phyloP scores from a whole-genome alignment of 148 eudicot genomes.

The Amaranthus cruentus region DNA sequence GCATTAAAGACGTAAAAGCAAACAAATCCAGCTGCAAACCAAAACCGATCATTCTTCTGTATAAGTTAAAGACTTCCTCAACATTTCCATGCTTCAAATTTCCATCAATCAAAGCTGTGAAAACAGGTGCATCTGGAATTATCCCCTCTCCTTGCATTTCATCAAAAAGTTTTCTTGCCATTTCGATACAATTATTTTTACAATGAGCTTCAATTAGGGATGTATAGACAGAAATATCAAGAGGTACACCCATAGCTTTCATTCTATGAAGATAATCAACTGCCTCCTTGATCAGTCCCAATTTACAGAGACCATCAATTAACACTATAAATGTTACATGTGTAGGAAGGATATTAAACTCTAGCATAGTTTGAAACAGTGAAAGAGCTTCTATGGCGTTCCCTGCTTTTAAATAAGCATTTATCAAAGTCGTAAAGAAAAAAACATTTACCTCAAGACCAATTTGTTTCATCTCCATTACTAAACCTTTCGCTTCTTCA shows the following conservation, averaged over 20 bases:
- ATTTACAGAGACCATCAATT: constrained; percentile 80
- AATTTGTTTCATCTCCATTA: constrained; percentile 58
- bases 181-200: constrained; percentile 50
- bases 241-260: constrained; percentile 50
- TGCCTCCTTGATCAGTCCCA: constrained; percentile 68
- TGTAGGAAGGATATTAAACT: constrained; percentile 44
- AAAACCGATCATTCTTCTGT: constrained; percentile 36
- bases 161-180: constrained; percentile 56
- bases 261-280: constrained; percentile 41
- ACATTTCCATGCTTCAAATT: constrained; percentile 63
- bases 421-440: constrained; percentile 57
- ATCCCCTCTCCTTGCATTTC: constrained; percentile 69
- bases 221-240: constrained; percentile 67
- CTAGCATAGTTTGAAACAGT: constrained; percentile 58
- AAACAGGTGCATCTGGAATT: constrained; percentile 61
- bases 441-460: constrained; percentile 47
- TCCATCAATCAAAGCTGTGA: constrained; percentile 80
- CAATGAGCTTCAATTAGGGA: constrained; percentile 76
- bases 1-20: constrained; percentile 66
- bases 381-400: constrained; percentile 46
- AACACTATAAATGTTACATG: constrained; percentile 61
- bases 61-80: constrained; percentile 58
- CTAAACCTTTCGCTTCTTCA: constrained; percentile 54
- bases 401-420: constrained; percentile 67
- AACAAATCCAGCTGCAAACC: constrained; percentile 72